These are phyloP conservation scores for Phaeosphaeriaceae sp. DNA, from an alignment of 2,329 filamentous ascomycete genomes.

Conservation along the genomic window DNA sequence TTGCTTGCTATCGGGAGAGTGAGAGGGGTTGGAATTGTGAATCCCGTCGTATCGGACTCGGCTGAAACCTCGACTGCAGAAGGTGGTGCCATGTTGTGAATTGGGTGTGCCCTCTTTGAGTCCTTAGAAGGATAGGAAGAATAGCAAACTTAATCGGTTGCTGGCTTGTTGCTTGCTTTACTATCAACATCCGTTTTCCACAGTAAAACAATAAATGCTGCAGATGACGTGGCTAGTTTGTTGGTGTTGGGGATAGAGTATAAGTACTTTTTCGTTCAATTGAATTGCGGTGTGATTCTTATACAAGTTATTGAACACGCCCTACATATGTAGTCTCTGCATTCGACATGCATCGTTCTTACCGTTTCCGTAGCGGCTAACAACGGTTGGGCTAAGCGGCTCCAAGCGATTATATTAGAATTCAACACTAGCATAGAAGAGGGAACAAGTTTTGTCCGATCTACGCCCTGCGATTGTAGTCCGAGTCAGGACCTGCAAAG, in stretches of 20 bases:
- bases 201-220: not conserved
- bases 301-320: constrained; percentile 19
- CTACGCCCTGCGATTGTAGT: constrained; percentile 23
- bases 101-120: not conserved
- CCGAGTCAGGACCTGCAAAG: constrained; percentile 1
- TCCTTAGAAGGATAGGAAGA: not conserved
- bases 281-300: not conserved
- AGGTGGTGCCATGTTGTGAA: constrained; percentile 38
- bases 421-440: constrained; percentile 1
- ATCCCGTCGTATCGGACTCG: constrained; percentile 55
- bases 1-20: constrained; percentile 61
- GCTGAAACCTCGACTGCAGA: constrained; percentile 51
- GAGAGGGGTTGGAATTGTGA: constrained; percentile 59
- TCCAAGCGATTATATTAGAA: constrained; percentile 19
- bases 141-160: not conserved
- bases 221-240: not conserved
- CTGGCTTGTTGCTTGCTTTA: not conserved
- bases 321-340: constrained; percentile 32
- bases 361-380: constrained; percentile 37
- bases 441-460: not conserved
- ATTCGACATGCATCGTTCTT: constrained; percentile 24
- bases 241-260: too few species aligned
- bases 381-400: constrained; percentile 38
- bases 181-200: not conserved
- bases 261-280: not conserved